phyloP scores from a whole-genome alignment of 805 yeast species.

The Komagataella populi region DNA sequence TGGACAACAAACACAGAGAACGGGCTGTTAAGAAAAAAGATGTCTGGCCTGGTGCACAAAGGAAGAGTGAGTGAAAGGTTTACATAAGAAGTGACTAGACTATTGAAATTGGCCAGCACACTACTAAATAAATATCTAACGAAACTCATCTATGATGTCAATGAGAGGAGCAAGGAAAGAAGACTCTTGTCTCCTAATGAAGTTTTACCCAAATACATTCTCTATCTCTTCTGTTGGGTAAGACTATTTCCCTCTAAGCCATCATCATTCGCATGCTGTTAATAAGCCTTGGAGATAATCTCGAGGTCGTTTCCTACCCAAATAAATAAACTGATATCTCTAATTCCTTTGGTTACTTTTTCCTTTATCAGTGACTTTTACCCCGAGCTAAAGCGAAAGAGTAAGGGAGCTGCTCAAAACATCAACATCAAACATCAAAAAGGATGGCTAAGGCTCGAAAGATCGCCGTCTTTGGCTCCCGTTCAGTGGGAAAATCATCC shows the following conservation, averaged over 20 bases:
- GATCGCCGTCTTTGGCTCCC: slow-evolving; percentile 76
- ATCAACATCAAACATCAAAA: neutral
- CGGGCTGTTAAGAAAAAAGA: slow-evolving; percentile 2
- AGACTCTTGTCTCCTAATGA: no score
- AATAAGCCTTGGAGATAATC: neutral
- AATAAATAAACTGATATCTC: neutral
- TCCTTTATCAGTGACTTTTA: neutral
- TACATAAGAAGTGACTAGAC: neutral
- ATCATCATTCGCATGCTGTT: neutral
- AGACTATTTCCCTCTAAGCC: neutral
- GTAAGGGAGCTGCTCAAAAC: neutral
- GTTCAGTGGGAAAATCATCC: slow-evolving; percentile 83
- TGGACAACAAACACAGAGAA: slow-evolving; percentile 14
- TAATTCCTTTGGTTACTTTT: slow-evolving; percentile 1
- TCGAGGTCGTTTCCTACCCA: neutral
- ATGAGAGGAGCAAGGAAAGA: no score
- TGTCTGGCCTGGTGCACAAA: neutral
- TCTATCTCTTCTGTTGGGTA: neutral
- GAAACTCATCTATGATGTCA: no score
- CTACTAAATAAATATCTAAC: neutral
- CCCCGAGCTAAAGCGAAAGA: neutral
- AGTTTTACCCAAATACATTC: no score
- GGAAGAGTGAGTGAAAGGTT: neutral
- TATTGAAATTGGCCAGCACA: neutral
- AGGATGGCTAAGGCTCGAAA: slow-evolving; percentile 33